These are phyloP conservation scores for Sporothrix sp. DNA, from an alignment of 2,329 filamentous ascomycete species.

Conservation along the genomic window DNA sequence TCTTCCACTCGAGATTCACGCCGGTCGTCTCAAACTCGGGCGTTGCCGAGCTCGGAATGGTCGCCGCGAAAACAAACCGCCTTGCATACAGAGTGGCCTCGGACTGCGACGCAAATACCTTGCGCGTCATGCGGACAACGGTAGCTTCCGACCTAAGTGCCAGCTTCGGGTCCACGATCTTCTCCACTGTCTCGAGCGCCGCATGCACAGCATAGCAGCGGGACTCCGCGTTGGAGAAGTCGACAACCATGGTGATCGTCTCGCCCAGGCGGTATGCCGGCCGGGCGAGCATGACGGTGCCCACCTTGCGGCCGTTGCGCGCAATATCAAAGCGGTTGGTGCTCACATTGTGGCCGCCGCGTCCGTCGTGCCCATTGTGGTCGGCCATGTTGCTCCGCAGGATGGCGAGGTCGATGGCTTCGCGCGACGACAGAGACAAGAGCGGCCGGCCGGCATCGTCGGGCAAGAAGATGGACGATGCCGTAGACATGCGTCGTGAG, in stretches of 20 bases:
- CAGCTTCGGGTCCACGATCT: constrained; percentile 68
- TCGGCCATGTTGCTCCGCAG: constrained; percentile 64
- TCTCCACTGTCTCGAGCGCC: constrained; percentile 78
- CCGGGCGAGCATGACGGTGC: constrained; percentile 77
- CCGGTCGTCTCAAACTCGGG: constrained; percentile 90
- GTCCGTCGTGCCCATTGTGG: background rate
- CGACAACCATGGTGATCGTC: constrained; percentile 70
- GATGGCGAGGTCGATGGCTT: constrained; percentile 86
- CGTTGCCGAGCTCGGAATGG: constrained; percentile 73
- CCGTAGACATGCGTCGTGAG: constrained; percentile 44
- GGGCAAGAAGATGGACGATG: constrained; percentile 14
- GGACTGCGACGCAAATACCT: constrained; percentile 65
- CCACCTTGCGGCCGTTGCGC: constrained; percentile 82
- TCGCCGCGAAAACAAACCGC: constrained; percentile 68
- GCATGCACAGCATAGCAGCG: constrained; percentile 79
- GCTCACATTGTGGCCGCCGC: constrained; percentile 41
- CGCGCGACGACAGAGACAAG: constrained; percentile 57
- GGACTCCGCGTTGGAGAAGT: constrained; percentile 68
- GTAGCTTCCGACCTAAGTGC: constrained; percentile 78
- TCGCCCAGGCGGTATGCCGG: constrained; percentile 87
- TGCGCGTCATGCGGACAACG: constrained; percentile 77
- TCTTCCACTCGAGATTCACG: constrained; percentile 76
- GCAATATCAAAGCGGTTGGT: constrained; percentile 94
- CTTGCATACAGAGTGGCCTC: constrained; percentile 77
- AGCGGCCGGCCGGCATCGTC: constrained; percentile 30